Percentiles rank a stretch among this genome's conserved stretches.
These are phyloP conservation scores for Metarhizium brunneum DNA, from an alignment of 2,329 filamentous ascomycete genomes.

Conservation along the genomic window DNA sequence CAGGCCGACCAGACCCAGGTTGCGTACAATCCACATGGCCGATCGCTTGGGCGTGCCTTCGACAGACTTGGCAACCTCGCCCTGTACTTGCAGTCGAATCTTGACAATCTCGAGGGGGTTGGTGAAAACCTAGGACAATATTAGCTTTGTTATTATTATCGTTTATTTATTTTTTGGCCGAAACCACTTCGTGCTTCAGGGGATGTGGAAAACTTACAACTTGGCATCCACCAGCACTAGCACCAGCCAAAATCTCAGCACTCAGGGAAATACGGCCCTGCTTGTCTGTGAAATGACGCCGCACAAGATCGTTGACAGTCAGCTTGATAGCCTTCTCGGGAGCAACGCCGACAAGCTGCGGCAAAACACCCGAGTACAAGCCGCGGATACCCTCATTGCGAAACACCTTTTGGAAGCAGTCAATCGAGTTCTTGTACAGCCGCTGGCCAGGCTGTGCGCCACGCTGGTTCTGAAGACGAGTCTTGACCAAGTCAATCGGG, in stretches of 20 bases:
- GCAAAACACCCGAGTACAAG: constrained; percentile 88
- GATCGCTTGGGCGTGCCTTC: constrained; percentile 79
- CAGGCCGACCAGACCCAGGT: constrained; percentile 84
- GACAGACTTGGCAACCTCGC: constrained; percentile 82
- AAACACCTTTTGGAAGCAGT: constrained; percentile 89
- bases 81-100: constrained; percentile 95
- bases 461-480: constrained; percentile 95
- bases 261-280: constrained; percentile 62
- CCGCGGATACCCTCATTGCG: constrained; percentile 85
- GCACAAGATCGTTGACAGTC: constrained; percentile 91
- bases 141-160: background rate
- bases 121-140: constrained; percentile 67
- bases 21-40: constrained; percentile 95
- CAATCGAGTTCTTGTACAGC: constrained; percentile 93
- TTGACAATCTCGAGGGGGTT: constrained; percentile 99
- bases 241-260: constrained; percentile 80
- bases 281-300: constrained; percentile 65
- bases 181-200: background rate
- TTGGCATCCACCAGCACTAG: constrained; percentile 84
- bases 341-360: constrained; percentile 94
- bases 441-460: constrained; percentile 71
- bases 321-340: constrained; percentile 99
- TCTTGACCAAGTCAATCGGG: constrained; percentile 97
- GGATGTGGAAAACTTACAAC: constrained; percentile 55
- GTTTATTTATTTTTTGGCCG: background rate